These are phyloP conservation scores for Arxiozyma heterogenica DNA, from an alignment of 1,139 yeast species.

Conservation along the genomic window DNA sequence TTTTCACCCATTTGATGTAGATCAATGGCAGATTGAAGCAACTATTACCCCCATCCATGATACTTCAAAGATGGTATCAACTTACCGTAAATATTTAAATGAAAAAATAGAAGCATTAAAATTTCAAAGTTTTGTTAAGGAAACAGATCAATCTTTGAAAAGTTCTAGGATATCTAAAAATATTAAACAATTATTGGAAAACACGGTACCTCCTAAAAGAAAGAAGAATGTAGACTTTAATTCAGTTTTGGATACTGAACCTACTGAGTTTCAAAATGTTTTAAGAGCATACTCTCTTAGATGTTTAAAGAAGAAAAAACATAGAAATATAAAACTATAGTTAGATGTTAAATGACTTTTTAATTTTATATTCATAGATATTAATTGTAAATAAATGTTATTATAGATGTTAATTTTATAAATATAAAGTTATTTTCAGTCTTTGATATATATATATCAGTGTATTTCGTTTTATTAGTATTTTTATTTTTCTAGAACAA, in stretches of 20 bases:
- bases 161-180: slow-evolving; percentile 7
- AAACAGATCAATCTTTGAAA: slow-evolving; percentile 6
- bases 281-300: slow-evolving; percentile 33
- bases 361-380: too few species aligned
- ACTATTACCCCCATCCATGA: slow-evolving; percentile 11
- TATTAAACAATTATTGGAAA: slow-evolving; percentile 5
- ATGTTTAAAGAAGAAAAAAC: not conserved
- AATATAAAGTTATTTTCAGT: too few species aligned
- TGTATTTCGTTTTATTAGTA: not conserved
- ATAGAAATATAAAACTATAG: too few species aligned
- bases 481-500: not conserved
- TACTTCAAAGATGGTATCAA: slow-evolving; percentile 7
- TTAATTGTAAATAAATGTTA: not conserved
- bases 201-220: not conserved
- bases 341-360: not conserved
- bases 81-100: slow-evolving; percentile 16
- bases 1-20: slow-evolving; percentile 19
- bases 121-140: slow-evolving; percentile 9
- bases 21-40: slow-evolving; percentile 21
- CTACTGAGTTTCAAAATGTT: slow-evolving; percentile 22
- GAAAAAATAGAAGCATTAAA: slow-evolving; percentile 21
- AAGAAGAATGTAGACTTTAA: not conserved
- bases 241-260: not conserved
- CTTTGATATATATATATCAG: not conserved
- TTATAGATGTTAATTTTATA: not conserved